Evolutionary conservation across 2,329 filamentous ascomycete species (phyloP).

Genomic region (Microcyclospora pomicola): DNA sequence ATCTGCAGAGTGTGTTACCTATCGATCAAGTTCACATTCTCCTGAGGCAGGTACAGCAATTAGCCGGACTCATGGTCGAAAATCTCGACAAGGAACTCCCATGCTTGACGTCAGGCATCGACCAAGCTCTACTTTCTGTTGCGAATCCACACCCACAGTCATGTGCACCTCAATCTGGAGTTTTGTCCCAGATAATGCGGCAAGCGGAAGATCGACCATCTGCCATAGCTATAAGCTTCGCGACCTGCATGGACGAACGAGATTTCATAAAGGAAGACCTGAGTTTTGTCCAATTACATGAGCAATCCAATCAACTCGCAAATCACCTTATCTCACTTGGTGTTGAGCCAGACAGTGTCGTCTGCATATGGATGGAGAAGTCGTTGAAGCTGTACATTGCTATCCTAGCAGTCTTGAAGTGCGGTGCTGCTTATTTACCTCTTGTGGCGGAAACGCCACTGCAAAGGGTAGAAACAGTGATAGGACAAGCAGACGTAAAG

Average conservation of each 20-base stretch:
- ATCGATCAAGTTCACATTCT: slow-evolving; percentile 42
- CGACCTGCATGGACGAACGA: slow-evolving; percentile 31
- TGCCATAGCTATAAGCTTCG: slow-evolving; percentile 52
- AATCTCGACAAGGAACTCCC: slow-evolving; percentile 22
- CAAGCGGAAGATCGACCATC: slow-evolving; percentile 37
- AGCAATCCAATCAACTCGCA: slow-evolving; percentile 50
- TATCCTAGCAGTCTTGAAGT: slow-evolving; percentile 61
- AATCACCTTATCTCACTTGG: slow-evolving; percentile 37
- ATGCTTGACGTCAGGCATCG: slow-evolving; percentile 18
- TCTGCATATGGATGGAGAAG: slow-evolving; percentile 70
- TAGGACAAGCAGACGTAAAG: slow-evolving; percentile 44
- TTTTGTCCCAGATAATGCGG: slow-evolving; percentile 38
- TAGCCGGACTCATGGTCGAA: slow-evolving; percentile 34
- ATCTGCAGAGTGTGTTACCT: slow-evolving; percentile 41
- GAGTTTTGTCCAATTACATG: slow-evolving; percentile 53
- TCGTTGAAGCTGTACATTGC: slow-evolving; percentile 57
- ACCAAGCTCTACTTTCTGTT: slow-evolving; percentile 23
- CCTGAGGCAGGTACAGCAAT: slow-evolving; percentile 44
- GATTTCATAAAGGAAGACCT: slow-evolving; percentile 30
- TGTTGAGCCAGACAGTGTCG: slow-evolving; percentile 39
- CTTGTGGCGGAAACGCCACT: slow-evolving; percentile 57
- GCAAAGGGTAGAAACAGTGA: slow-evolving; percentile 46
- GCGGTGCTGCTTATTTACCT: slow-evolving; percentile 68
- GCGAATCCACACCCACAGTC: slow-evolving; percentile 25
- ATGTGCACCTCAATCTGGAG: slow-evolving; percentile 17